Conservation (phyloP, 116 monocot genomes). For the Phalaenopsis hybrid region DNA sequence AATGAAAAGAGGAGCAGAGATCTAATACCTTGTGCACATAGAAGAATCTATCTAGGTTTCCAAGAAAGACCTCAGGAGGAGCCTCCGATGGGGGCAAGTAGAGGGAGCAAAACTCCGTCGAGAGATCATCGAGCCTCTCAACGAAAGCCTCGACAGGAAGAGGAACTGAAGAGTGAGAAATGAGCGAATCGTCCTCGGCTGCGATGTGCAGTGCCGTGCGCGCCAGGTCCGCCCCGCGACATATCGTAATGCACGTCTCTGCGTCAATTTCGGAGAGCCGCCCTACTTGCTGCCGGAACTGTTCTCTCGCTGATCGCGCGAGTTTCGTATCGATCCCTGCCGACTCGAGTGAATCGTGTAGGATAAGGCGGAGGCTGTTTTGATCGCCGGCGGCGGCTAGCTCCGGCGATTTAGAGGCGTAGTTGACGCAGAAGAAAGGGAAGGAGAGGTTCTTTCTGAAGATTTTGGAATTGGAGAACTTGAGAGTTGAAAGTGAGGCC, state of each 20-base stretch:
- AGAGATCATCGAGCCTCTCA: slow-evolving; percentile 38
- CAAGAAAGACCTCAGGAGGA: slow-evolving; percentile 39
- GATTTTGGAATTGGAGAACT: no score
- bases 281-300: slow-evolving; percentile 33
- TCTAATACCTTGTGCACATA: slow-evolving; percentile 50
- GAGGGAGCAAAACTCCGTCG: slow-evolving; percentile 38
- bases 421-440: not conserved
- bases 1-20: not conserved
- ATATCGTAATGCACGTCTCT: slow-evolving; percentile 32
- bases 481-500: not conserved
- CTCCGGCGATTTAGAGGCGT: not conserved
- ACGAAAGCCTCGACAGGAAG: slow-evolving; percentile 44
- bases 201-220: slow-evolving; percentile 35
- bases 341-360: slow-evolving; percentile 46
- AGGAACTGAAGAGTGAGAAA: slow-evolving; percentile 49
- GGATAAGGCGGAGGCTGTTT: slow-evolving; percentile 18
- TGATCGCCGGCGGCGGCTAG: not conserved
- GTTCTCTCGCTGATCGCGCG: slow-evolving; percentile 37
- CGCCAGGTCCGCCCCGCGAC: slow-evolving; percentile 37
- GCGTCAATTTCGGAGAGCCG: slow-evolving; percentile 18
- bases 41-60: slow-evolving; percentile 42
- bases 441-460: no score
- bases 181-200: slow-evolving; percentile 54
- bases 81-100: slow-evolving; percentile 31
- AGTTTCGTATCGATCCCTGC: slow-evolving; percentile 43